Evolutionary conservation across 805 yeast species (phyloP).

Genomic region (Saccharomycopsis oosterbeekiorum): DNA sequence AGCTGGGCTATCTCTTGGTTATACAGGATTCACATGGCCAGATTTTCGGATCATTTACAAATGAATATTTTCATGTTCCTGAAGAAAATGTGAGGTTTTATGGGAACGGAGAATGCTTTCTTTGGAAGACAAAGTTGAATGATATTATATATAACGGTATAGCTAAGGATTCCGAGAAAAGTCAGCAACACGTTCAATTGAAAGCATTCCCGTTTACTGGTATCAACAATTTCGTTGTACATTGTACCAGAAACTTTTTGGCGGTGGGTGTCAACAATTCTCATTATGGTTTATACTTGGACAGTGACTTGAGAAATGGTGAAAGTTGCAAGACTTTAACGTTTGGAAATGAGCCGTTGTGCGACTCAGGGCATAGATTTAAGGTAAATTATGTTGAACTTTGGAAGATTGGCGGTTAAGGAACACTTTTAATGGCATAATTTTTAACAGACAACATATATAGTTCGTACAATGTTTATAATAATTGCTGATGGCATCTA

Average conservation of each 20-base stretch:
- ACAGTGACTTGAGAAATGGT: constrained; percentile 62
- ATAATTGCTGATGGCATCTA: too few relatives aligned
- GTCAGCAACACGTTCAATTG: constrained; percentile 35
- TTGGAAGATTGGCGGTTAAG: constrained; percentile 15
- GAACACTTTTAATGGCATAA: neutral
- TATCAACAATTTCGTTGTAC: constrained; percentile 72
- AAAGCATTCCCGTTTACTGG: constrained; percentile 86
- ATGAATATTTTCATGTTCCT: constrained; percentile 61
- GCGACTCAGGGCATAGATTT: constrained; percentile 53
- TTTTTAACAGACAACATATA: too few relatives aligned
- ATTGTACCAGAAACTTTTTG: constrained; percentile 66
- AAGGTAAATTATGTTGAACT: constrained; percentile 20
- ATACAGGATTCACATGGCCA: constrained; percentile 55
- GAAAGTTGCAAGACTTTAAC: constrained; percentile 73
- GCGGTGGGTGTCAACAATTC: constrained; percentile 92
- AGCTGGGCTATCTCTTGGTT: constrained; percentile 65
- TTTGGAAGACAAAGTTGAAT: constrained; percentile 48
- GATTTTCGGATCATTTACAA: constrained; percentile 70
- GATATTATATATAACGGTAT: constrained; percentile 3
- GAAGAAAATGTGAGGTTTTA: constrained; percentile 60
- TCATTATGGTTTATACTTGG: constrained; percentile 85
- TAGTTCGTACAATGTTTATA: too few relatives aligned
- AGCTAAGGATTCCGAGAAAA: neutral
- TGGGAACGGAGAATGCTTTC: constrained; percentile 93
- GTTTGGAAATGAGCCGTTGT: constrained; percentile 79